A percentile compares a stretch with the other conserved stretches of the same genome.
These are phyloP conservation scores for Exsudoporus floridanus DNA, from an alignment of 1,284 basidiomycete species.

Conservation along the genomic window DNA sequence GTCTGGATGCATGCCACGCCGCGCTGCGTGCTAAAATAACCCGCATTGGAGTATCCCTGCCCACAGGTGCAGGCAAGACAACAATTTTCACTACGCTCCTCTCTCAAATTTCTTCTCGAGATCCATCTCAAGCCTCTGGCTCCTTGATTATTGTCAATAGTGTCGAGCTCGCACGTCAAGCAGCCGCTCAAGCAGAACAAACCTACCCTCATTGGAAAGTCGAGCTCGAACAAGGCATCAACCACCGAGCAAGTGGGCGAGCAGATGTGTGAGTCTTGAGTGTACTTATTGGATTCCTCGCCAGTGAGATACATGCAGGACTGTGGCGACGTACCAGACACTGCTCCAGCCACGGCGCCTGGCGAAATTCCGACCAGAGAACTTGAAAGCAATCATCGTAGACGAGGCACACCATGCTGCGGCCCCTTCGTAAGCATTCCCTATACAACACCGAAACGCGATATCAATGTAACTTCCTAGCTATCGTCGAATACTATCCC, in stretches of 20 bases:
- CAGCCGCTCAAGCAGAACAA: conserved; percentile 68
- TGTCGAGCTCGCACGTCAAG: conserved; percentile 86
- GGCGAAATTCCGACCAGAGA: conserved; percentile 74
- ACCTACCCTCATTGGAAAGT: conserved; percentile 77
- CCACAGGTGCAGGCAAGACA: conserved; percentile 93
- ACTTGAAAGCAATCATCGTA: conserved; percentile 82
- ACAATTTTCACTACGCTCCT: conserved; percentile 86
- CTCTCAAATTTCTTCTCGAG: conserved; percentile 52
- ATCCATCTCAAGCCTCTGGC: conserved; percentile 45
- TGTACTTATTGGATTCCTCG: neutral
- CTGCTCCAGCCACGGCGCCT: conserved; percentile 67
- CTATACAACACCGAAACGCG: neutral
- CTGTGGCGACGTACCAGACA: conserved; percentile 93
- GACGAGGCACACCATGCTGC: conserved; percentile 97
- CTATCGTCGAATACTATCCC: conserved; percentile 75
- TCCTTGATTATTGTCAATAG: conserved; percentile 86
- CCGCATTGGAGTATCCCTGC: conserved; percentile 89
- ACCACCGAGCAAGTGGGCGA: conserved; percentile 71
- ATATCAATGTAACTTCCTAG: conserved; percentile 38
- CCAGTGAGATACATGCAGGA: conserved; percentile 45
- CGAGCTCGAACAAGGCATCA: conserved; percentile 89
- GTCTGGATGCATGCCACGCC: conserved; percentile 74
- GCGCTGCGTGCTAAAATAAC: conserved; percentile 64
- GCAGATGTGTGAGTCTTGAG: conserved; percentile 75
- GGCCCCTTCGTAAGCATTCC: conserved; percentile 69